These are phyloP conservation scores for Xylaria palmicola DNA, from an alignment of 495 filamentous ascomycete species.

Conservation along the genomic window DNA sequence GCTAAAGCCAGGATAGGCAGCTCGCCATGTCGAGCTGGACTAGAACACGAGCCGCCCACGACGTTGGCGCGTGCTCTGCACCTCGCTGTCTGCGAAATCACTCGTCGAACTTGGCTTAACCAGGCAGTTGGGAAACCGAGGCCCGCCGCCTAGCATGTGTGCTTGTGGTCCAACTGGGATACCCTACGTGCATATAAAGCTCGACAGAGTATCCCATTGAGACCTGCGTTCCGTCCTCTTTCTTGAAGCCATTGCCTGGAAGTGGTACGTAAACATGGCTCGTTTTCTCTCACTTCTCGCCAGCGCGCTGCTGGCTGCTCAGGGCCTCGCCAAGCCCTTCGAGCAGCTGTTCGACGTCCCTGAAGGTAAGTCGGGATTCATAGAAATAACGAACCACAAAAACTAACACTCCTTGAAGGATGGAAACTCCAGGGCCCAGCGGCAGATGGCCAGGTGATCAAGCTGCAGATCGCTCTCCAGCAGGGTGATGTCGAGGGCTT, in stretches of 20 bases:
- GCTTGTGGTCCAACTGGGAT: conserved; percentile 1
- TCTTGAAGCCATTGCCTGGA: neutral
- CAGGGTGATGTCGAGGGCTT: conserved; percentile 52
- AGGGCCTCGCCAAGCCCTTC: conserved; percentile 20
- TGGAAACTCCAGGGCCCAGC: conserved; percentile 21
- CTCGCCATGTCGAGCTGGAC: neutral
- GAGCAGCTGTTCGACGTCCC: conserved; percentile 11
- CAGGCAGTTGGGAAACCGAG: conserved; percentile 6
- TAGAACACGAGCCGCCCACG: neutral
- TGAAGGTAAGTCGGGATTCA: conserved; percentile 6
- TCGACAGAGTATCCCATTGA: neutral
- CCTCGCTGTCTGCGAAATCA: neutral
- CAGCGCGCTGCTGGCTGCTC: conserved; percentile 15
- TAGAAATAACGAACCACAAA: neutral
- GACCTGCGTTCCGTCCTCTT: neutral
- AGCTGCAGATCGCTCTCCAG: conserved; percentile 49
- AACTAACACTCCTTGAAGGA: conserved; percentile 12
- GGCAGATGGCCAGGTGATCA: conserved; percentile 16
- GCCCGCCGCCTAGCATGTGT: neutral
- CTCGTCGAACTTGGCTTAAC: conserved; percentile 9
- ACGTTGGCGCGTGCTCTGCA: neutral
- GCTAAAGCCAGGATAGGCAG: conserved; percentile 19
- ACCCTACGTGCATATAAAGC: conserved; percentile 3
- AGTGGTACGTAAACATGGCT: conserved; percentile 17
- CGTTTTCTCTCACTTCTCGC: conserved; percentile 15